phyloP scores from a whole-genome alignment of 352 stramenopile species.

The Achlya hypogyna region DNA sequence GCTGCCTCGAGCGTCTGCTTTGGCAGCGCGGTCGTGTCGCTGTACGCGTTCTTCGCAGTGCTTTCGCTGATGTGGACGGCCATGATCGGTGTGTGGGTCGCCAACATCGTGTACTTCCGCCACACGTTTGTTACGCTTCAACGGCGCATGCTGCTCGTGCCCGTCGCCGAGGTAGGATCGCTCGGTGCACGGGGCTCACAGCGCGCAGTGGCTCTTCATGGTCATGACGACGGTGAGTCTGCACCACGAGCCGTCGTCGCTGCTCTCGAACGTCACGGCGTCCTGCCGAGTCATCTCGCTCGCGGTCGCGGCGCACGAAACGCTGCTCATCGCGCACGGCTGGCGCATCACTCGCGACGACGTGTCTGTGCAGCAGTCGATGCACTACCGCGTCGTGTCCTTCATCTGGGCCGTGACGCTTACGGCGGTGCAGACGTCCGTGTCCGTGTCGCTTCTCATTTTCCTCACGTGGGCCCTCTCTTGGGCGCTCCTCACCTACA shows the following conservation, averaged over 20 bases:
- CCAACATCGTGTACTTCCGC: not conserved
- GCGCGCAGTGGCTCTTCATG: not conserved
- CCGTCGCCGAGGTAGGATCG: not conserved
- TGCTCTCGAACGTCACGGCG: not conserved
- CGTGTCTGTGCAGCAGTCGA: not conserved
- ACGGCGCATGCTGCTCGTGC: not conserved
- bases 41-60: not conserved
- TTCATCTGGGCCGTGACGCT: not conserved
- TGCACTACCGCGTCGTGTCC: not conserved
- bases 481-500: not conserved
- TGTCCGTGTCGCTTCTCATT: not conserved
- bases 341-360: not conserved
- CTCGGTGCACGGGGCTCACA: not conserved
- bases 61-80: not conserved
- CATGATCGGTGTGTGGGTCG: not conserved
- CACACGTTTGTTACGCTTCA: not conserved
- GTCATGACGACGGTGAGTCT: not conserved
- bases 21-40: not conserved
- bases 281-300: not conserved
- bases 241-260: not conserved
- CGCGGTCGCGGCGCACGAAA: not conserved
- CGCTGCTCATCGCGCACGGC: not conserved
- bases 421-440: not conserved
- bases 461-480: not conserved
- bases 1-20: not conserved